Conservation (phyloP, 495 filamentous ascomycete species). For the Tuber brumale region DNA sequence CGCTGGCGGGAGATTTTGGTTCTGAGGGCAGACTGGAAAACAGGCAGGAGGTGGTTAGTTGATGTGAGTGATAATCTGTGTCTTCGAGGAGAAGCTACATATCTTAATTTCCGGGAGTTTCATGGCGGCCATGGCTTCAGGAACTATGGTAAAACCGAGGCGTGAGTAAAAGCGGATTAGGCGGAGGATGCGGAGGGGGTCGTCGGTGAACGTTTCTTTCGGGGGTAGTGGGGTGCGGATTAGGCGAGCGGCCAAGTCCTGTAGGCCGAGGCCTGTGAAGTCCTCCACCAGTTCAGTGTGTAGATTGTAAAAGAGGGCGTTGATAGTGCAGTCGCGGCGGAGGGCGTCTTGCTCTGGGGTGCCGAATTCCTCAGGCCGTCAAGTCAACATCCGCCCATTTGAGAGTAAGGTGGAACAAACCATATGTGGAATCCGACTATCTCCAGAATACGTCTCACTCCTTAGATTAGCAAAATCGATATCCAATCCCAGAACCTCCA, state of each 20-base stretch:
- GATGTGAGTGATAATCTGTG: conserved; percentile 9
- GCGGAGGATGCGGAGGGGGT: conserved; percentile 79
- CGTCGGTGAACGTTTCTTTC: conserved; percentile 87
- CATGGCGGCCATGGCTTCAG: conserved; percentile 65
- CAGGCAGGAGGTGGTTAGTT: not conserved
- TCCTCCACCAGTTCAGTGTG: conserved; percentile 73
- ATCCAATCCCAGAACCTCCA: conserved; percentile 75
- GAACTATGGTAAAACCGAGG: conserved; percentile 69
- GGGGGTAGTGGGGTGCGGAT: conserved; percentile 86
- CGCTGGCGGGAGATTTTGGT: conserved; percentile 88
- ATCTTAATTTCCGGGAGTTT: conserved; percentile 55
- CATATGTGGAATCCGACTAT: conserved; percentile 84
- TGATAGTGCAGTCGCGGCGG: conserved; percentile 86
- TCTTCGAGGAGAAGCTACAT: not conserved
- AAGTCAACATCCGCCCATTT: not conserved
- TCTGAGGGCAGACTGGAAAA: conserved; percentile 56
- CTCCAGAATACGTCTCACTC: conserved; percentile 78
- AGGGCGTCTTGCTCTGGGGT: conserved; percentile 83
- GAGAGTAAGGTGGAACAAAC: conserved; percentile 9
- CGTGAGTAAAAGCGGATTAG: conserved; percentile 84
- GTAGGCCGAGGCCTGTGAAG: conserved; percentile 64
- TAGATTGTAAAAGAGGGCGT: conserved; percentile 93
- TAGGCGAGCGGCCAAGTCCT: conserved; percentile 63
- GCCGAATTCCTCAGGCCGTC: conserved; percentile 60
- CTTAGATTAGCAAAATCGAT: conserved; percentile 91